Evolutionary conservation across 2,329 filamentous ascomycete genomes (phyloP), one percentile per base, ranked within the genome.

Genomic region (Curvularia sp.): DNA sequence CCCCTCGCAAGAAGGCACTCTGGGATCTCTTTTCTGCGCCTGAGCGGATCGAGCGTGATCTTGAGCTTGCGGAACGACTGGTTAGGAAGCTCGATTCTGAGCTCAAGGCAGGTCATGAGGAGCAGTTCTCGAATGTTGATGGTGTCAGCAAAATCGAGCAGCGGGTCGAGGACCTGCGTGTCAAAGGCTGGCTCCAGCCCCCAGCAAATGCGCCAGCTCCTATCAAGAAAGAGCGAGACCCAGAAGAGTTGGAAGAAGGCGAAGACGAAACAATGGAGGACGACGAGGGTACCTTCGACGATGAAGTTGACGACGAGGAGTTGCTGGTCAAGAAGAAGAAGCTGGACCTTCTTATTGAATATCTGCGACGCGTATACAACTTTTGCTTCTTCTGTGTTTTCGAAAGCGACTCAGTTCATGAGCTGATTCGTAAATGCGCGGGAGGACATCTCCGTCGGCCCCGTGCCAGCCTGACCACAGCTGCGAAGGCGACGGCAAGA

Each of bases 351-450:
- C 85, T 97, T 77, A 95, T 98, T 53, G 95, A 99, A 79, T 99
- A 99, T 76, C 85, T 99, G 59, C 92, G 95, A 52, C 89, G 95
- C 15, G 95, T 99, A 52, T 96, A 96, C 84, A 97, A 95, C 79
- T 98, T 99, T 80, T 99, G 95, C 82, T 97, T 99, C 83, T 99
- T 98, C 82, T 99, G 95, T 76, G 96, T 99, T 5, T 98, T 99
- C 68, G 95, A 99, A 79, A 95, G 93, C 73, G 95, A 99, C 77
- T 98, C 94, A 0, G 89, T 98, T 22, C 95, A 99, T 72, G 95
- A 99, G 79, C 83, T 99, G 65, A 93, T 92, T 41, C 88, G 95
- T 59, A 98, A 99, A 79, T 99, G 95, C 70, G 93, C 95, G 26
- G 95, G 95, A 42, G 95, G 95, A n/a, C 95, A 99, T 82, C 87